phyloP scores from a whole-genome alignment of 495 filamentous ascomycete genomes.

The Penicillium flavigenum region DNA sequence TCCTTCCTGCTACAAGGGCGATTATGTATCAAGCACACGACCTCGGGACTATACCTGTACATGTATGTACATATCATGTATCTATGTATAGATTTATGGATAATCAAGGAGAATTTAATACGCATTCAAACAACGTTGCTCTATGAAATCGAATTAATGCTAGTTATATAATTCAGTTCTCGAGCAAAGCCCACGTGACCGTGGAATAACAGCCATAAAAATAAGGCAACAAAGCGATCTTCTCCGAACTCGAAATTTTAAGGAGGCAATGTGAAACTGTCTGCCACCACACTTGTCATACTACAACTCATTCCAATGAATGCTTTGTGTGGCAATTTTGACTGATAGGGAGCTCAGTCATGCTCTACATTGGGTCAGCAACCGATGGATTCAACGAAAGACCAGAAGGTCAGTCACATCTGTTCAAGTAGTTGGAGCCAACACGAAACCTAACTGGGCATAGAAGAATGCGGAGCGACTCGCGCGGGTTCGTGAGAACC shows the following conservation, averaged over 20 bases:
- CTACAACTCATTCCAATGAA: background rate
- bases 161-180: background rate
- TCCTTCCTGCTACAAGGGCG: background rate
- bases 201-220: background rate
- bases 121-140: too few relatives aligned
- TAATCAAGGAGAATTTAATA: too few relatives aligned
- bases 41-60: too few relatives aligned
- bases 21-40: too few relatives aligned
- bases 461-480: constrained; percentile 36
- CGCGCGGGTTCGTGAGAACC: constrained; percentile 68
- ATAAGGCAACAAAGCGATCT: background rate
- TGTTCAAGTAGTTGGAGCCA: too few relatives aligned
- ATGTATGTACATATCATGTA: too few relatives aligned
- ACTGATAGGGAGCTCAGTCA: background rate
- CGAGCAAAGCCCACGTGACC: background rate
- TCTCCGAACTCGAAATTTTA: background rate
- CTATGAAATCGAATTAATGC: background rate
- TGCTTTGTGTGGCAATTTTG: too few relatives aligned
- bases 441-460: constrained; percentile 17
- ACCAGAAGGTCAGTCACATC: constrained; percentile 1
- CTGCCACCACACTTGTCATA: background rate
- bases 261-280: background rate
- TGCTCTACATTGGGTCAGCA: background rate
- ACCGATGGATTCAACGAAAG: constrained; percentile 5
- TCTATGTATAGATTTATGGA: too few relatives aligned